Base-by-base conservation (phyloP, 2,329 filamentous ascomycete species). In the Cytospora leucostoma region DNA sequence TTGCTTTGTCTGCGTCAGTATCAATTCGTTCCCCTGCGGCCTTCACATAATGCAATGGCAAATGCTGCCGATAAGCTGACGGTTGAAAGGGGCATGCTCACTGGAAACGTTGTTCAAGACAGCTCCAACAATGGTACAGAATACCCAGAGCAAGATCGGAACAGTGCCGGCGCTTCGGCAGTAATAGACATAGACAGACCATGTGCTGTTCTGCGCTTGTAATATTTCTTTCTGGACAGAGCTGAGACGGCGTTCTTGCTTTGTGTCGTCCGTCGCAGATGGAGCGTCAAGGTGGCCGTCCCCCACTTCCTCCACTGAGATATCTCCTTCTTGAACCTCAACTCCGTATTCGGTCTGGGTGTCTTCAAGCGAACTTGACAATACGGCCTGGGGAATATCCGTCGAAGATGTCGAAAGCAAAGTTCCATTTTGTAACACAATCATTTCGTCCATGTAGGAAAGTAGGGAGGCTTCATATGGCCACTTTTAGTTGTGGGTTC, bases 171-270 rank as follows among this genome's bases (percentile, higher is more conserved):
- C 65, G 17, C 56, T 65, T 10, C 33, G 32, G 27, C 37, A 27
- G 27, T 65, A 67, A 38, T 63, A 67, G 34, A 44, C 35, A 56
- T 61, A 65, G 17, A 62, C 63, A 33, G 56, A 65, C 60, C 63
- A 58, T 10, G 55, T 27, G 10, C 13, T 2, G 38, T 27, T n/a
- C 37, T 49, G n/a, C 19, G 17, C n/a, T 40, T 17, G 13, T n/a
- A 44, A 6, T 13, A 7, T 33, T 11, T 17, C n/a, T 33, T 49
- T 21, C 15, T 38, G 35, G 13, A 13, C 35, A 12, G 35, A 38
- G 3, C 13, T 38, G 7, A 13, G 35, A 38, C 7, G 27, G 27
- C 27, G 27, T 27, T 2, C 12, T 38, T 38, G 35, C 4, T 12
- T 13, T 3, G 11, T 38, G 1, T 11, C 11, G 13, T 11, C 10